Evolutionary conservation across 805 yeast genomes (phyloP), one percentile per base, ranked within the genome.

Genomic region (Zygoascus biomembranicola): DNA sequence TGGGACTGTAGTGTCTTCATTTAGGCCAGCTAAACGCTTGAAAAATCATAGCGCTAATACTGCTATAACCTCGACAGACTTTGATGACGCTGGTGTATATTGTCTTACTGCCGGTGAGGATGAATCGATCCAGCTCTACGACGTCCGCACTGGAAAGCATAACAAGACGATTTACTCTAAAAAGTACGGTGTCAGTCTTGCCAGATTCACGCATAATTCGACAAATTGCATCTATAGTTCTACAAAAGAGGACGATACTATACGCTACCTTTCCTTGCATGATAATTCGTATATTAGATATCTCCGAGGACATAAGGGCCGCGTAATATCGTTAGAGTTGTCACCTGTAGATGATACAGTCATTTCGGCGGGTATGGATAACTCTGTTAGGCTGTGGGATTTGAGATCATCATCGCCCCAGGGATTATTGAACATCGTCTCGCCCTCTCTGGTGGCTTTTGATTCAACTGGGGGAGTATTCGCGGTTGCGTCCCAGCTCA

Each of bases 111-210:
- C 95, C 2, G 89, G 95, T 2, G 95, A 87, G 6, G 96, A 89
- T 69, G 92, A 88, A 64, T 75, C 86, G 26, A 82, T 94, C 61
- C 95, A 89, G 62, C 71, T 94, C 18, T 92, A 89, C 66, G 96
- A 92, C 69, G 73, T 77, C n/a, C 76, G 77, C 55, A 54, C 66
- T 1, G 97, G 97, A 5, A 74, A 77, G n/a, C 69, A 65, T 53
- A 57, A 55, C 45, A 86, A 84, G 61, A 80, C 89, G 3, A 77
- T 87, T 8, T 84, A 80, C 55, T 84, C 94, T 31, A 90, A 90
- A 70, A 94, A 94, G 65, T 94, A 94, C 62, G 99, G 99, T 0
- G 87, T 90, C 54, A 90, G 88, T 63, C 69, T 87, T 41, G 97
- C 96, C 2, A 75, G 81, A 47, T 94, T 94, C 67, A 82, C 96